These are phyloP conservation scores for Ilyonectria robusta DNA, from an alignment of 2,329 filamentous ascomycete genomes.

Conservation along the genomic window DNA sequence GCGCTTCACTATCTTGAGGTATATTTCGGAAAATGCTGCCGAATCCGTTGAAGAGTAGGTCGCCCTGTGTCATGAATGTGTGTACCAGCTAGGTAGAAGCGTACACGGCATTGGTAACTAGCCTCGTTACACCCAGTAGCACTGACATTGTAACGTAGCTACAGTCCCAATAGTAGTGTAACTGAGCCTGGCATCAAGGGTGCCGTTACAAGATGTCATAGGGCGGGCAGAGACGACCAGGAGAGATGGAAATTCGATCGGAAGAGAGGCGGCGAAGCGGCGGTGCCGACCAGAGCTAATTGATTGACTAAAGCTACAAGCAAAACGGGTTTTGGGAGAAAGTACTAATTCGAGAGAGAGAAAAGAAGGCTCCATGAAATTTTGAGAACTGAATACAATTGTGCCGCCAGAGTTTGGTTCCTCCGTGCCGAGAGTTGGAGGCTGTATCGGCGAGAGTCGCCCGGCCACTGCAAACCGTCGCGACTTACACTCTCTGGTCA, in stretches of 20 bases:
- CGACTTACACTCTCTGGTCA: too few species aligned
- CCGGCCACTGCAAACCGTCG: too few species aligned
- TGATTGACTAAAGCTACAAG: neutral
- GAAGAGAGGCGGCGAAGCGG: neutral
- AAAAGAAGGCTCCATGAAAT: neutral
- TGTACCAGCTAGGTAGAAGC: neutral
- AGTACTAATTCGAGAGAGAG: neutral
- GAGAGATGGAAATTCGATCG: neutral
- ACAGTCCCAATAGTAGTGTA: neutral
- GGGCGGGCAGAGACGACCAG: neutral
- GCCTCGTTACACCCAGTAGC: neutral
- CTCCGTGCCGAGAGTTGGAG: neutral
- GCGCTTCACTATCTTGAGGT: too few species aligned
- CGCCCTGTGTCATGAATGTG: too few species aligned
- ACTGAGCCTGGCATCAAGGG: neutral
- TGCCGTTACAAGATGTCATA: neutral
- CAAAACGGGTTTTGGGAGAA: neutral
- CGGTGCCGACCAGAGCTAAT: neutral
- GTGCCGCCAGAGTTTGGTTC: neutral
- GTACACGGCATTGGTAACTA: neutral
- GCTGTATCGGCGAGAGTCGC: too few species aligned
- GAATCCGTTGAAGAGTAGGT: too few species aligned
- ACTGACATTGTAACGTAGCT: neutral
- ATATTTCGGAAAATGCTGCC: too few species aligned
- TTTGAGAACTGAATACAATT: neutral